Evolutionary conservation across 805 yeast genomes (phyloP).

Genomic region (Yamadazyma akitaensis): DNA sequence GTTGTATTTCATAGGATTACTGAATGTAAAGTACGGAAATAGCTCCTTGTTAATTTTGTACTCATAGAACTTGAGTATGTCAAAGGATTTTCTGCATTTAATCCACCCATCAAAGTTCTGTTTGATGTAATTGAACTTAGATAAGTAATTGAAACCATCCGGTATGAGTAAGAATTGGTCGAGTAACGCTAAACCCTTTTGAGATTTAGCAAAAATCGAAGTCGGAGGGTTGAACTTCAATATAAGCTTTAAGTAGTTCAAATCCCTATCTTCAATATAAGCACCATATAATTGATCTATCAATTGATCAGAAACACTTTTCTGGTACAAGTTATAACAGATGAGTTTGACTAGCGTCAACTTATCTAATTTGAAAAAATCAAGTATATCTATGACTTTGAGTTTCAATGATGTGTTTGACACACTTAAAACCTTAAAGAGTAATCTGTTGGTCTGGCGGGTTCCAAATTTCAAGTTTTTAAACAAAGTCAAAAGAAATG

Average conservation of each 20-base stretch:
- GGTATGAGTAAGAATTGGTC: conserved; percentile 63
- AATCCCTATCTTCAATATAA: conserved; percentile 23
- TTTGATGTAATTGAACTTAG: conserved; percentile 56
- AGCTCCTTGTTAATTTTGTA: conserved; percentile 22
- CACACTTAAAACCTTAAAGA: conserved; percentile 62
- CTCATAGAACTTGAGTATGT: conserved; percentile 50
- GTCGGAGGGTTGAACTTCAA: conserved; percentile 54
- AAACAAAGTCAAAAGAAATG: conserved; percentile 54
- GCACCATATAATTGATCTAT: neutral
- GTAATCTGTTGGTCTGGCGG: conserved; percentile 30
- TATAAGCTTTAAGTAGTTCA: conserved; percentile 42
- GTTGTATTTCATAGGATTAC: neutral
- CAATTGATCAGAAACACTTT: conserved; percentile 5
- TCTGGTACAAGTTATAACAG: conserved; percentile 9
- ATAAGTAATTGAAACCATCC: conserved; percentile 65
- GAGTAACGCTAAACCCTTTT: conserved; percentile 45
- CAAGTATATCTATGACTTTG: conserved; percentile 6
- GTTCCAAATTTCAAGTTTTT: conserved; percentile 19
- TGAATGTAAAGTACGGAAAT: conserved; percentile 23
- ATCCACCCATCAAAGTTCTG: conserved; percentile 70
- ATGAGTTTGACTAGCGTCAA: conserved; percentile 4
- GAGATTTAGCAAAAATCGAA: conserved; percentile 23
- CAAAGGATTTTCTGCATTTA: conserved; percentile 35
- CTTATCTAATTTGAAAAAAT: conserved; percentile 4
- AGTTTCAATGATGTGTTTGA: conserved; percentile 50